phyloP scores from a whole-genome alignment of 768 basidiomycete species.

The Kwoniella mangroviensis region DNA sequence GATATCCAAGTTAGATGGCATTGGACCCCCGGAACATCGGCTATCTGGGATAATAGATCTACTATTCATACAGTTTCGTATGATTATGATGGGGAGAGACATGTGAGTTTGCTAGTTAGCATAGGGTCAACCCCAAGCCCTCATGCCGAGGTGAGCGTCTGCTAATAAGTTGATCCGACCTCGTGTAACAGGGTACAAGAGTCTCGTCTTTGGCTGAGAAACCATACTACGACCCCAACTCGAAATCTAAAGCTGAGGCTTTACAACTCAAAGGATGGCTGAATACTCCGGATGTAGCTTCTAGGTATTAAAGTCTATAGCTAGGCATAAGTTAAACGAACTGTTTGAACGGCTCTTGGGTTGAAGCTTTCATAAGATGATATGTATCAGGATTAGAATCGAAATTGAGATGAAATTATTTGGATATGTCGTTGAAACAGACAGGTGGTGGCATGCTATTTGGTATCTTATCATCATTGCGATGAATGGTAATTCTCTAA shows the following conservation, averaged over 20 bases:
- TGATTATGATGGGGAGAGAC: conserved; percentile 59
- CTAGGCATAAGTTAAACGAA: neutral
- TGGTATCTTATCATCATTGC: neutral
- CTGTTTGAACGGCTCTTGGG: too few species aligned
- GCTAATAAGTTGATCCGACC: too few species aligned
- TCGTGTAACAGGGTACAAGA: conserved; percentile 31
- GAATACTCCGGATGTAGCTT: conserved; percentile 17
- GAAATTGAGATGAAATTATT: too few species aligned
- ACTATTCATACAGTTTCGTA: conserved; percentile 58
- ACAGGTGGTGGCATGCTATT: too few species aligned
- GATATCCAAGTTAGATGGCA: conserved; percentile 59
- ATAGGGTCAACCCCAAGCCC: too few species aligned
- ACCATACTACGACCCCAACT: conserved; percentile 43
- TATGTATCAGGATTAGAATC: too few species aligned
- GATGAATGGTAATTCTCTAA: neutral
- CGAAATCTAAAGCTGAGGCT: conserved; percentile 39
- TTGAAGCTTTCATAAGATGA: too few species aligned
- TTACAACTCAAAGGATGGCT: conserved; percentile 23
- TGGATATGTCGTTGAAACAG: too few species aligned
- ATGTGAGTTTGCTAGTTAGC: too few species aligned
- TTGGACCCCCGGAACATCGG: conserved; percentile 55
- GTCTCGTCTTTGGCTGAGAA: conserved; percentile 53
- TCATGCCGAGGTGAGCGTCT: too few species aligned
- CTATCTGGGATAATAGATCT: conserved; percentile 58
- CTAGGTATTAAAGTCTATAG: conserved; percentile 9